Percentiles rank a stretch among this genome's conserved stretches.
Evolutionary conservation across 2,329 filamentous ascomycete genomes (phyloP).

Genomic region (Teratosphaeria destructans): DNA sequence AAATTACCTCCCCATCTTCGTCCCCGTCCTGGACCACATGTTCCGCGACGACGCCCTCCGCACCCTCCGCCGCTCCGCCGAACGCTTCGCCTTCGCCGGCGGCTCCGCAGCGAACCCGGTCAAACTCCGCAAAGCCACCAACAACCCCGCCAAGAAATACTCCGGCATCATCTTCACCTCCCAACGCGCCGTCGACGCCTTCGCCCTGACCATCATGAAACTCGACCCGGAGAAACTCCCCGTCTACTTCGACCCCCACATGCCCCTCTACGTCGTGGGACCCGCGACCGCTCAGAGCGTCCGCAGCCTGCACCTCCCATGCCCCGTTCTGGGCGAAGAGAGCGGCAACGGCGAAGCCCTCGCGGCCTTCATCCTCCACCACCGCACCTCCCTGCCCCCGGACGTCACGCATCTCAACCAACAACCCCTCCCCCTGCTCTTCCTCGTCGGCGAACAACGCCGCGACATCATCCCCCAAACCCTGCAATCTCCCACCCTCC

Average conservation of each 20-base stretch:
- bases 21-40: constrained; percentile 61
- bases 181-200: constrained; percentile 72
- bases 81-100: constrained; percentile 29
- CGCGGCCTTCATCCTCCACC: constrained; percentile 64
- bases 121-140: constrained; percentile 20
- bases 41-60: constrained; percentile 52
- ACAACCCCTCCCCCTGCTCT: constrained; percentile 57
- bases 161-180: constrained; percentile 78
- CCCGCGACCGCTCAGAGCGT: constrained; percentile 72
- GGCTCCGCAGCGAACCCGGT: constrained; percentile 18
- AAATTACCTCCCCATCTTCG: constrained; percentile 55
- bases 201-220: constrained; percentile 51
- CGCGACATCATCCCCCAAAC: constrained; percentile 82
- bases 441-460: constrained; percentile 81
- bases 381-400: constrained; percentile 48
- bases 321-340: constrained; percentile 64
- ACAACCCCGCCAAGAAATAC: constrained; percentile 39
- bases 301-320: constrained; percentile 36
- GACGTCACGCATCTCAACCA: constrained; percentile 21
- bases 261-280: constrained; percentile 67
- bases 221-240: constrained; percentile 27
- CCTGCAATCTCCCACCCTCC: constrained; percentile 50
- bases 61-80: constrained; percentile 43
- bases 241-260: constrained; percentile 35
- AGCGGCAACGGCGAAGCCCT: constrained; percentile 78